Evolutionary conservation across 2,329 filamentous ascomycete species (phyloP), one percentile per base, ranked within the genome.

Genomic region (Phaeophleospora eucalypticola): DNA sequence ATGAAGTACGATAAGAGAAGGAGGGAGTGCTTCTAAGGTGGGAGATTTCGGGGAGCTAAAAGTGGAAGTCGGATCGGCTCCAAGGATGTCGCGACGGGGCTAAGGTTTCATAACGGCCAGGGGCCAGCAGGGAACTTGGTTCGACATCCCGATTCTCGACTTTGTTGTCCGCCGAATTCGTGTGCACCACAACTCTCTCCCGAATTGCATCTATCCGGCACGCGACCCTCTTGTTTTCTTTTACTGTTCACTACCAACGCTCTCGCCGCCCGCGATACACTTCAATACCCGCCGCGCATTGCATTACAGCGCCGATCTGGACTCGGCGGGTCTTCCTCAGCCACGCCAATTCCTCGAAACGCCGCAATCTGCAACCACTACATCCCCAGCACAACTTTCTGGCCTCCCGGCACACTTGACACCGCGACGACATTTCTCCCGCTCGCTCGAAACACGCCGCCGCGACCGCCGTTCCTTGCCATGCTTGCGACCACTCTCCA

Each of bases 401-500:
- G n/a, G 24, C 12, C 24, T 29, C 24, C 24, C 12, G 24, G 24
- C 6, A 29, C 24, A 29, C 24, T 12, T 29, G 7, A 29, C 24
- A 7, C 24, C 24, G n/a, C 24, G 12, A 6, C 6, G 24, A 29
- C 24, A 29, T 12, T 7, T 12, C 24, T 29, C 24, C 24, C 6
- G 12, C 24, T 29, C 7, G 7, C 24, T 37, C 9, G n/a, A 37
- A 17, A 16, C 8, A 17, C 36, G 9, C 41, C 15, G 21, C 16
- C 19, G 19, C 39, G 37, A 35, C 24, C 38, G 15, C 33, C 44
- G n/a, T 42, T 39, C 34, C 39, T 15, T 41, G 45, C 45, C 45
- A 47, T 47, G 45, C 34, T 33, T 14, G 16, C 20, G 15, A 43
- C 39, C 34, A 10, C 16, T 15, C 32, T 21, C n/a, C 33, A 33